Conservation (phyloP, 2,329 filamentous ascomycete species). For the Eutypella sp. region DNA sequence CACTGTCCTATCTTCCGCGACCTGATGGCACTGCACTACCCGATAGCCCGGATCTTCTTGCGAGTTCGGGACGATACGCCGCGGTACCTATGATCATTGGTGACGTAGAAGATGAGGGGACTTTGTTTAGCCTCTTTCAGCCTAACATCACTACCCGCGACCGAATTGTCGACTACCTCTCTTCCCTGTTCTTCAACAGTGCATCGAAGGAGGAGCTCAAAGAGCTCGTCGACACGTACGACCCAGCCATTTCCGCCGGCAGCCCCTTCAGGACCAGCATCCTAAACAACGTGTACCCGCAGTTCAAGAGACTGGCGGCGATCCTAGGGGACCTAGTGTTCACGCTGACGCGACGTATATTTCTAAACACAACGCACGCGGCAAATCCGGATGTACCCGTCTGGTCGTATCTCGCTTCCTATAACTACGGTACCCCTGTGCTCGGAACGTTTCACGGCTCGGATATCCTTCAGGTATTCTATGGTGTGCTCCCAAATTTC, state of each 20-base stretch:
- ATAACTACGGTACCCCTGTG: slow-evolving; percentile 65
- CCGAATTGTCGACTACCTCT: slow-evolving; percentile 58
- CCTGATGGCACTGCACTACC: slow-evolving; percentile 63
- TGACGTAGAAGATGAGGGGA: slow-evolving; percentile 77
- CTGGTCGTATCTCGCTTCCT: slow-evolving; percentile 74
- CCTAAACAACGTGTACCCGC: slow-evolving; percentile 68
- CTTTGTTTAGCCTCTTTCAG: slow-evolving; percentile 67
- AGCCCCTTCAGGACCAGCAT: slow-evolving; percentile 67
- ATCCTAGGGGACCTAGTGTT: slow-evolving; percentile 73
- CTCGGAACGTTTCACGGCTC: slow-evolving; percentile 72
- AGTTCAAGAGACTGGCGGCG: slow-evolving; percentile 72
- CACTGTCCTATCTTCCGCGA: slow-evolving; percentile 68
- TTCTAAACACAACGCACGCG: slow-evolving; percentile 45
- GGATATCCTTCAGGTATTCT: slow-evolving; percentile 66
- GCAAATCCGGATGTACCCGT: slow-evolving; percentile 53
- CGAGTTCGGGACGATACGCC: slow-evolving; percentile 47
- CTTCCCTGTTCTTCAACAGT: slow-evolving; percentile 52
- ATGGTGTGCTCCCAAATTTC: slow-evolving; percentile 57
- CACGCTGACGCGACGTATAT: slow-evolving; percentile 62
- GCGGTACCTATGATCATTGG: slow-evolving; percentile 62
- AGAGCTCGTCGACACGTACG: slow-evolving; percentile 58
- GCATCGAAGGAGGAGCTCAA: slow-evolving; percentile 48
- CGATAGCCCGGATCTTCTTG: slow-evolving; percentile 57
- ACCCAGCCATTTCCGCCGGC: slow-evolving; percentile 49
- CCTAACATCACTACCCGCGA: slow-evolving; percentile 59